Conservation (phyloP, 2,329 filamentous ascomycete species). For the Colletotrichum higginsianum region DNA sequence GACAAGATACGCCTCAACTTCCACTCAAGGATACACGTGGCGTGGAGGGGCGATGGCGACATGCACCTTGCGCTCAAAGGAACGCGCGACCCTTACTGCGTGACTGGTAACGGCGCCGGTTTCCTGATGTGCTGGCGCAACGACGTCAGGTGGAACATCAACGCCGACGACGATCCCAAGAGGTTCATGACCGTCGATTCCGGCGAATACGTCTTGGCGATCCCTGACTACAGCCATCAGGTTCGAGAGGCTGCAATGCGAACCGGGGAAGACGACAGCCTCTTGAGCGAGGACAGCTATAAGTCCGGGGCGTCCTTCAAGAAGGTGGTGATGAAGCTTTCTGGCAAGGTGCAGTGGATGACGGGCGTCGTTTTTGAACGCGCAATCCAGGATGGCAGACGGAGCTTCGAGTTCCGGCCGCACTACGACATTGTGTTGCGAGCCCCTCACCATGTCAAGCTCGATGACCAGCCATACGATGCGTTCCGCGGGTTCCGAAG, state of each 20-base stretch:
- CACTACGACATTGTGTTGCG: slow-evolving; percentile 94
- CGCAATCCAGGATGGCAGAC: slow-evolving; percentile 77
- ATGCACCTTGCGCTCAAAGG: slow-evolving; percentile 94
- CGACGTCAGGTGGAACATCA: slow-evolving; percentile 89
- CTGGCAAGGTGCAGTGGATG: slow-evolving; percentile 94
- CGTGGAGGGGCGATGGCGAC: slow-evolving; percentile 96
- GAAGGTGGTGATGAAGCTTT: slow-evolving; percentile 99
- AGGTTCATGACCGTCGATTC: slow-evolving; percentile 97
- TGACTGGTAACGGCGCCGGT: slow-evolving; percentile 93
- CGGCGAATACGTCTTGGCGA: slow-evolving; percentile 92
- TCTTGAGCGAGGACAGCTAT: slow-evolving; percentile 74
- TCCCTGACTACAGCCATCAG: slow-evolving; percentile 93
- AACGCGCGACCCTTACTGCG: slow-evolving; percentile 90
- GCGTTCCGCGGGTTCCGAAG: slow-evolving; percentile 98
- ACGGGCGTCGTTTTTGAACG: slow-evolving; percentile 93
- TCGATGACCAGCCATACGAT: slow-evolving; percentile 78
- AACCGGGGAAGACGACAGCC: slow-evolving; percentile 70
- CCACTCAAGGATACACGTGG: slow-evolving; percentile 89
- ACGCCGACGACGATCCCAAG: slow-evolving; percentile 87
- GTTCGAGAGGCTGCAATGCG: slow-evolving; percentile 76
- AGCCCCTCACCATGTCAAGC: slow-evolving; percentile 80
- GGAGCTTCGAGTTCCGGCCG: slow-evolving; percentile 90
- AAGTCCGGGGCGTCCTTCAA: slow-evolving; percentile 90
- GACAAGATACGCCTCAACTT: slow-evolving; percentile 97
- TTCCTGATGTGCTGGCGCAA: slow-evolving; percentile 99